Evolutionary conservation across 345 rosid species (phyloP), one percentile per base, ranked within the genome.

Genomic region (Cardamine chenopodiifolia): DNA sequence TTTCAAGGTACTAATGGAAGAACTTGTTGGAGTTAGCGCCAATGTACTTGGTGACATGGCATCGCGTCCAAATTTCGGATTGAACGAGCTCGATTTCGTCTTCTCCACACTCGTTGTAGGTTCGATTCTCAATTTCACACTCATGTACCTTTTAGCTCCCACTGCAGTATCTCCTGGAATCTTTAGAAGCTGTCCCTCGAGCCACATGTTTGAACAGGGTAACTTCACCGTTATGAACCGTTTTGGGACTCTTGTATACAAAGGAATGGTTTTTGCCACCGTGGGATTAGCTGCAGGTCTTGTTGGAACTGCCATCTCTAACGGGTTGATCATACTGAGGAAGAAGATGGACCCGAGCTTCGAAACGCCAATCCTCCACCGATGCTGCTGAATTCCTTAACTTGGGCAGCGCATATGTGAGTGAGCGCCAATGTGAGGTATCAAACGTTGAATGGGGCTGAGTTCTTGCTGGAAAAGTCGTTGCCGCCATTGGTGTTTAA

Each of bases 391-490:
- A 96, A 90, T 40, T 91, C 99, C 0, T 25, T 79, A 26, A 96
- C 98, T 0, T 96, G 99, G 99, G 96, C 99, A 0, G 14, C 75
- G 3, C 99, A 92, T 60, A 92, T 96, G 99, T 98, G 98, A 2
- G 47, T 90, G 11, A 96, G 97, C 68, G 90, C 97, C 61, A 96
- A 96, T 69, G 73, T 96, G 60, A 89, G 99, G 67, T 96, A 92
- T 79, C 99, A 96, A 72, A 87, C 94, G 0, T 65, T 96, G 80
- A 96, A 96, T 8, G 99, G 97, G 1, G 34, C 82, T 0, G 99
- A 96, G 88, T 90, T 84, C 44, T 44, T 90, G 72, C 44, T 92
- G 73, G 99, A 76, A 2, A 89, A 85, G 42, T 59, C 82, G n/a
- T 68, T 87, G 61, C 85, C 97, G 7, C 85, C 92, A 0, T 5